Evolutionary conservation across 2,329 filamentous ascomycete genomes (phyloP).

Genomic region (Penicillium sp.): DNA sequence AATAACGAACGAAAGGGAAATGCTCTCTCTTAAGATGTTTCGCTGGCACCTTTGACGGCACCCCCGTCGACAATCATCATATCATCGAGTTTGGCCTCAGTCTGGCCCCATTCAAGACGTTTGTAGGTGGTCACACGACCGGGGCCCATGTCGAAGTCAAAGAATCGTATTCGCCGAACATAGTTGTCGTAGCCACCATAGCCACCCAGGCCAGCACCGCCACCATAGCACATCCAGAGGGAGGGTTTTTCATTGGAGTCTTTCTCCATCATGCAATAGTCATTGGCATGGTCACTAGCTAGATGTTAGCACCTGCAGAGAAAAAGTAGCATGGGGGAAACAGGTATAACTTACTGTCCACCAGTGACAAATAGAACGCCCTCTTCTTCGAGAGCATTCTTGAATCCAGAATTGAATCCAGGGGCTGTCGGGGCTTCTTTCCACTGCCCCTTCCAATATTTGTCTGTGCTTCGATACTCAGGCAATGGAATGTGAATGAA

Average conservation of each 20-base stretch:
- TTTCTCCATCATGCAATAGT: conserved; percentile 81
- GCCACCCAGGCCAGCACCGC: conserved; percentile 88
- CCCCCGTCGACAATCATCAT: conserved; percentile 66
- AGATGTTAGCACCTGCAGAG: conserved; percentile 24
- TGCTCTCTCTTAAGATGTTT: conserved; percentile 12
- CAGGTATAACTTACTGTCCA: conserved; percentile 70
- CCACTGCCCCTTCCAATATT: conserved; percentile 71
- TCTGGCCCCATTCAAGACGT: conserved; percentile 71
- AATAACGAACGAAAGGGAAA: neutral
- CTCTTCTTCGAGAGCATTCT: conserved; percentile 83
- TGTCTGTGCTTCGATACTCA: conserved; percentile 72
- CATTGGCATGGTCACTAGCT: conserved; percentile 85
- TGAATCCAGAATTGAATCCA: conserved; percentile 88
- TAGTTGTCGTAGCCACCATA: conserved; percentile 91
- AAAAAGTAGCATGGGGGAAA: neutral
- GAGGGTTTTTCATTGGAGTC: conserved; percentile 63
- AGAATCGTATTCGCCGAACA: conserved; percentile 81
- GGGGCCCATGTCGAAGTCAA: conserved; percentile 90
- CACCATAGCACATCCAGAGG: conserved; percentile 98
- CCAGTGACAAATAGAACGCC: conserved; percentile 86
- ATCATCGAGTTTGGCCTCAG: conserved; percentile 58
- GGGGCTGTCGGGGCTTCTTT: conserved; percentile 86
- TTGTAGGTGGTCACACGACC: conserved; percentile 92
- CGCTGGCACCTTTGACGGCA: conserved; percentile 47
- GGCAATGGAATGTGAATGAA: conserved; percentile 98